Conservation (phyloP, 257 asterid species). For the Cordia subcordata region DNA sequence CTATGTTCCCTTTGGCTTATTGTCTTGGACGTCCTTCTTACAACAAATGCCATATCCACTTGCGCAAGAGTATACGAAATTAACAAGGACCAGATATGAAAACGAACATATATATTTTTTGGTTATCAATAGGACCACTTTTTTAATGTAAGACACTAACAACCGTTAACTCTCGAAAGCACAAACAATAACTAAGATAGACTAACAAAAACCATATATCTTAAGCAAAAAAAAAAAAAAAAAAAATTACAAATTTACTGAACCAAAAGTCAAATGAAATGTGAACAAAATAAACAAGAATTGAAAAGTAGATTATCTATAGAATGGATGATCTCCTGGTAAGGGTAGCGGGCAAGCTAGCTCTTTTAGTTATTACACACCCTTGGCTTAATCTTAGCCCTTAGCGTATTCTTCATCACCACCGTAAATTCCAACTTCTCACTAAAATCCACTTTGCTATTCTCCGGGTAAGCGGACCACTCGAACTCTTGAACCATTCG, state of each 20-base stretch:
- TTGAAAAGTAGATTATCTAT: background rate
- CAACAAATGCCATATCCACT: too few relatives aligned
- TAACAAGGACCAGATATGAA: too few relatives aligned
- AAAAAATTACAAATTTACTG: background rate
- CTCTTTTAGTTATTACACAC: constrained; percentile 3
- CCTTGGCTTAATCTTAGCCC: constrained; percentile 64
- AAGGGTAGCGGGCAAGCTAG: too few relatives aligned
- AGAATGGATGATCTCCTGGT: background rate
- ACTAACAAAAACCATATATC: background rate
- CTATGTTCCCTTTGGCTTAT: too few relatives aligned
- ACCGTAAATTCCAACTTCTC: constrained; percentile 78
- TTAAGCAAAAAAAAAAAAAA: too few relatives aligned
- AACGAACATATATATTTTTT: too few relatives aligned
- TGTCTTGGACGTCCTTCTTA: too few relatives aligned
- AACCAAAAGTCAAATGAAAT: background rate
- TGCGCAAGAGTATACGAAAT: too few relatives aligned
- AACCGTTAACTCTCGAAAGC: background rate
- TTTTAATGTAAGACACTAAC: background rate
- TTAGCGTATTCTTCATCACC: constrained; percentile 72
- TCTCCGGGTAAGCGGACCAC: constrained; percentile 68
- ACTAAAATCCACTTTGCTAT: constrained; percentile 58
- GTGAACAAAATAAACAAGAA: background rate
- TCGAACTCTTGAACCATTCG: constrained; percentile 89
- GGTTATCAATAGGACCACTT: too few relatives aligned
- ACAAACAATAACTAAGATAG: background rate